Evolutionary conservation across 78 protist species (phyloP), one percentile per base, ranked within the genome.

Genomic region (Dictyostelium capitatum): DNA sequence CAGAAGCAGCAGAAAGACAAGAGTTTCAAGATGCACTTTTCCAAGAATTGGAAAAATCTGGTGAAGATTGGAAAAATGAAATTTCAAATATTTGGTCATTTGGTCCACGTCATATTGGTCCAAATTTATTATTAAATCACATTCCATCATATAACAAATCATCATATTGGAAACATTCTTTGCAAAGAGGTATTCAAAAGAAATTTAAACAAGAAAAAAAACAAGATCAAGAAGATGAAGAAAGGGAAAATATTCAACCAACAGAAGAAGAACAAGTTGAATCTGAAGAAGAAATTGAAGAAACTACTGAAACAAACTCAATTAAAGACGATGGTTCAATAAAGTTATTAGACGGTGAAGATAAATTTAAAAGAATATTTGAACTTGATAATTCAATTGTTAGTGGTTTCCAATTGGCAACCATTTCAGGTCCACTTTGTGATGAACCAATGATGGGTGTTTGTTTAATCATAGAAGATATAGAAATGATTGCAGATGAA

Each of bases 371-470:
- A 65, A 87, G 72, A 57, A 64, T 89, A 17, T 73, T 57, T 23
- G 95, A 89, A 19, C 25, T 96, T 37, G 96, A 94, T 23, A 92
- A 82, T 75, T 70, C 75, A 46, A 82, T 98, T 12, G 91, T 97
- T 3, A 47, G 95, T 10, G 99, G 99, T 3, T 99, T 99, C 80
- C 99, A 98, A 83, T 30, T 98, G 59, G 99, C 98, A 2, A 72
- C 95, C 10, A 14, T 53, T 6, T 54, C 83, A 4, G 99, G 99
- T 4, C 99, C 99, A 8, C 41, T 99, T 20, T 98, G 99, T 90
- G 99, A 97, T 9, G 99, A 99, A 74, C 99, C 99, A n/a, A 80
- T 99, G 97, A 67, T 10, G 32, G 99, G 98, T 4, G 99, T 98
- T 19, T 46, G 90, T 48, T 62, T 98, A 43, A 84, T 89, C 6